Evolutionary conservation across 352 stramenopile genomes (phyloP).

Genomic region (Phytopythium litorale): DNA sequence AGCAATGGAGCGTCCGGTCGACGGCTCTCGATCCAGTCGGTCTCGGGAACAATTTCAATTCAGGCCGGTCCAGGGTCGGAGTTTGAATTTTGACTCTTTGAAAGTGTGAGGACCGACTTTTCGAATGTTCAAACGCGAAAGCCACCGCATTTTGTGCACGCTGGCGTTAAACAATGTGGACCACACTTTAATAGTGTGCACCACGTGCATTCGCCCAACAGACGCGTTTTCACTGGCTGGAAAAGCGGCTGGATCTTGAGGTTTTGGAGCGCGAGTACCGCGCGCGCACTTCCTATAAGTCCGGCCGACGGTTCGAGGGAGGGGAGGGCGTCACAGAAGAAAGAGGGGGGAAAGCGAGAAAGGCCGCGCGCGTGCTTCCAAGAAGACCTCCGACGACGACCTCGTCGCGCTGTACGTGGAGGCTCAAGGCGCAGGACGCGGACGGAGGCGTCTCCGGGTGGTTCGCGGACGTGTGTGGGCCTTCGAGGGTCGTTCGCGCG

Average conservation of each 20-base stretch:
- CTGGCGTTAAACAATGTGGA: neutral
- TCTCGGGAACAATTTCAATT: conserved; percentile 1
- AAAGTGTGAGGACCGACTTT: neutral
- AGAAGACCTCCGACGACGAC: neutral
- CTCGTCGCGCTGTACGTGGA: neutral
- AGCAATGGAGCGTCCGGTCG: neutral
- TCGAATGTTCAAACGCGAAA: conserved; percentile 1
- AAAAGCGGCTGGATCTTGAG: neutral
- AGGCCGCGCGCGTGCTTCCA: neutral
- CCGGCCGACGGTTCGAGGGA: conserved; percentile 1
- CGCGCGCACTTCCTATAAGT: conserved; percentile 3
- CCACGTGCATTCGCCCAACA: neutral
- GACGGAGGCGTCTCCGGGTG: neutral
- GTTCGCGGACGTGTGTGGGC: neutral
- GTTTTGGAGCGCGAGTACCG: neutral
- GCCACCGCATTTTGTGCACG: neutral
- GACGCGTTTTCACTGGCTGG: neutral
- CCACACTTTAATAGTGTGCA: neutral
- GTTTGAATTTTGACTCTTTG: conserved; percentile 3
- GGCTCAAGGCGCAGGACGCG: neutral
- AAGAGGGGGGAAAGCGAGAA: neutral
- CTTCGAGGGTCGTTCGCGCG: neutral
- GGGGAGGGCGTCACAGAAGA: neutral
- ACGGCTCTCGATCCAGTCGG: neutral
- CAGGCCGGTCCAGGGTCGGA: neutral